phyloP scores from a whole-genome alignment of 2,329 filamentous ascomycete species.

The Hypoxylon sp. region DNA sequence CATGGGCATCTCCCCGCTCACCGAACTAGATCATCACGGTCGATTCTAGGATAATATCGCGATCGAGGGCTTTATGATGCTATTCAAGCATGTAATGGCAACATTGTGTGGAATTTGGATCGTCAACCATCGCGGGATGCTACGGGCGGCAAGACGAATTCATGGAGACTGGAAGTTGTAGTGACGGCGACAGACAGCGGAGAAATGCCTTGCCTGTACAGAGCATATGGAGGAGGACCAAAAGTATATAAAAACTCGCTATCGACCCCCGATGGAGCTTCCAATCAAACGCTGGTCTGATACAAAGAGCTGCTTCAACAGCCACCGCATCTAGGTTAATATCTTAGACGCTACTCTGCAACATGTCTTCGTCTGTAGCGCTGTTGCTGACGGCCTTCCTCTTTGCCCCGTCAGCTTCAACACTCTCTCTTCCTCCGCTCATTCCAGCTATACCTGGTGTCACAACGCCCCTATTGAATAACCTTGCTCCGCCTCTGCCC shows the following conservation, averaged over 20 bases:
- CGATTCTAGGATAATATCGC: conserved; percentile 1
- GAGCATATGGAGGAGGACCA: background rate
- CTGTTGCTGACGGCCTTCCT: conserved; percentile 12
- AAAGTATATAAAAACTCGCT: conserved; percentile 7
- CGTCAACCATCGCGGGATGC: conserved; percentile 4
- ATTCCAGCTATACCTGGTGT: conserved; percentile 71
- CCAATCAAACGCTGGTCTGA: background rate
- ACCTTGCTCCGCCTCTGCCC: conserved; percentile 65
- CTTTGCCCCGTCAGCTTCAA: conserved; percentile 6
- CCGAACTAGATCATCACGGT: background rate
- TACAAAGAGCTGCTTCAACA: background rate
- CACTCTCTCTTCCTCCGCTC: conserved; percentile 62
- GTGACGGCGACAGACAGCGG: background rate
- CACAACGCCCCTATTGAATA: conserved; percentile 64
- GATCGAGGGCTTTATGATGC: conserved; percentile 25
- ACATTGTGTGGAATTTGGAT: conserved; percentile 31
- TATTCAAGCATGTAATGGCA: conserved; percentile 25
- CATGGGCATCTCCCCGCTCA: conserved; percentile 1
- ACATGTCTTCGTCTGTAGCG: conserved; percentile 21
- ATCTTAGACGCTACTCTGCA: background rate
- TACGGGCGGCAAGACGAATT: background rate
- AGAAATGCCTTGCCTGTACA: background rate
- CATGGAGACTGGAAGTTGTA: background rate
- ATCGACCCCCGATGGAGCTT: background rate
- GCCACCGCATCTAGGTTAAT: background rate